Evolutionary conservation across 331 rosid species (phyloP).

Genomic region (Pyracantha coccinea): DNA sequence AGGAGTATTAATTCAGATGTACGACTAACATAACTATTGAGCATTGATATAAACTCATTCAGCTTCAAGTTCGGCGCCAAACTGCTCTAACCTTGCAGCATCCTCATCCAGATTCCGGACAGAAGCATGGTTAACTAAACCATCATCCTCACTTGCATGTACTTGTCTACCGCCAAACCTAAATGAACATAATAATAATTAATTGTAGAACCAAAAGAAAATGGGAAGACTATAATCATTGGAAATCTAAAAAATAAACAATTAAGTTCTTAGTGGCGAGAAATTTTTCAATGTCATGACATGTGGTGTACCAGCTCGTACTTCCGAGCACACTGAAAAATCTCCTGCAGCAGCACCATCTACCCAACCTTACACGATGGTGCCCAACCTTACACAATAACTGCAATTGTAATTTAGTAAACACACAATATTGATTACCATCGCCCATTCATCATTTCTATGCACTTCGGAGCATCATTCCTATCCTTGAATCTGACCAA

Average conservation of each 20-base stretch:
- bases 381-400: background rate
- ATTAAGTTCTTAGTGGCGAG: background rate
- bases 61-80: constrained; percentile 86
- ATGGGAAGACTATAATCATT: background rate
- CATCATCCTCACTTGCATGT: constrained; percentile 90
- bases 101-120: constrained; percentile 67
- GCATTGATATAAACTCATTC: constrained; percentile 26
- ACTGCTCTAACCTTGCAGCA: constrained; percentile 69
- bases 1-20: background rate
- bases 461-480: constrained; percentile 89
- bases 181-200: background rate
- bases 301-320: background rate
- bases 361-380: background rate
- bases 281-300: background rate
- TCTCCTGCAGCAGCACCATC: background rate
- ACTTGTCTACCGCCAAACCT: constrained; percentile 95
- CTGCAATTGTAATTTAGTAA: background rate
- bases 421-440: constrained; percentile 46
- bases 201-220: background rate
- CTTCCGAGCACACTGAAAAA: background rate
- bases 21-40: background rate
- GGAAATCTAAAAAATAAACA: background rate
- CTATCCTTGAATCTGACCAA: constrained; percentile 83
- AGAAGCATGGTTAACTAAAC: constrained; percentile 62
- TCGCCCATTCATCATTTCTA: constrained; percentile 92